Conservation (phyloP, 345 rosid species). For the Aegle marmelos region DNA sequence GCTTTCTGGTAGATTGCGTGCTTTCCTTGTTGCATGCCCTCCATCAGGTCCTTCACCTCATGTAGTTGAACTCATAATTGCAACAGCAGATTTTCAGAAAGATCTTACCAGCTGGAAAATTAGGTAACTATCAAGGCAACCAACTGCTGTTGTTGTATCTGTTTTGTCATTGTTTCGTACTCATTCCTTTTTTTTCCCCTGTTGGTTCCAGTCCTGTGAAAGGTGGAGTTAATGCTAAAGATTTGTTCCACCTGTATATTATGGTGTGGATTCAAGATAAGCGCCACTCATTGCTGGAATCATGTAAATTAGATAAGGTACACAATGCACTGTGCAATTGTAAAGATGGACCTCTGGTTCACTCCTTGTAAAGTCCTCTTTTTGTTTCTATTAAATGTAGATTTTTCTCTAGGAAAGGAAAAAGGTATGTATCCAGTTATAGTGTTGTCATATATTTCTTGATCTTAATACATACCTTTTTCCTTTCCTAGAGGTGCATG, state of each 20-base stretch:
- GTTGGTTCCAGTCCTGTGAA: slow-evolving; percentile 60
- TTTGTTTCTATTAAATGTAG: neutral
- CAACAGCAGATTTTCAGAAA: slow-evolving; percentile 92
- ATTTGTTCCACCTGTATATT: slow-evolving; percentile 87
- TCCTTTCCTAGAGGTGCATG: neutral
- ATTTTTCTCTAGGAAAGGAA: neutral
- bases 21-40: slow-evolving; percentile 90
- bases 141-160: neutral
- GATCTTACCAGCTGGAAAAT: slow-evolving; percentile 87
- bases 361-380: neutral
- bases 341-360: neutral
- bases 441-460: neutral
- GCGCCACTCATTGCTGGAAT: slow-evolving; percentile 80
- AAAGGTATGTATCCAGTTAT: neutral
- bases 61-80: slow-evolving; percentile 90
- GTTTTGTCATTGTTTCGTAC: slow-evolving; percentile 7
- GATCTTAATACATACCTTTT: no score
- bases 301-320: slow-evolving; percentile 97
- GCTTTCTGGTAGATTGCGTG: slow-evolving; percentile 79
- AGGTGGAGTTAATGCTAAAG: slow-evolving; percentile 97
- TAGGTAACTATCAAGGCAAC: slow-evolving; percentile 38
- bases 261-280: slow-evolving; percentile 97
- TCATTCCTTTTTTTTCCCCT: slow-evolving; percentile 4
- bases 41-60: slow-evolving; percentile 92
- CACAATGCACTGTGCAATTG: slow-evolving; percentile 1